Evolutionary conservation across 345 rosid genomes (phyloP), one percentile per base, ranked within the genome.

Genomic region (Psidium guajava): DNA sequence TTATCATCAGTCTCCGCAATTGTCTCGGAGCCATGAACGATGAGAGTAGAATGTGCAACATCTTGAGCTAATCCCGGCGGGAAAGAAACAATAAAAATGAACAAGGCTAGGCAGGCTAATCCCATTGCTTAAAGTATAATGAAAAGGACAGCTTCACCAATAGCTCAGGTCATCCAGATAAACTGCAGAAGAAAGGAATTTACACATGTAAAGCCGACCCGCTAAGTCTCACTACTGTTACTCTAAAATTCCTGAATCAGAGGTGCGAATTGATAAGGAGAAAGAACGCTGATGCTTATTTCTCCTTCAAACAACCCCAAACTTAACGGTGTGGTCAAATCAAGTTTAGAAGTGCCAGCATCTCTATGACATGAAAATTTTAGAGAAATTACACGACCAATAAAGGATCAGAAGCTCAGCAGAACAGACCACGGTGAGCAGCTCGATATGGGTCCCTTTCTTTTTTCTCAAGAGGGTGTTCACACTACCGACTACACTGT

Each of bases 1-100:
- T 94, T 91, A 73, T 95, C 96, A 81, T 97, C 98, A 50, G 92
- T 96, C 86, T 91, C 90, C 10, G 96, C 90, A 83, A 93, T 84
- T 75, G 85, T 84, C 75, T 61, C 81, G 50, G 90, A 88, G 81
- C 96, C 98, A 83, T 96, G 91, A 58, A 97, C 90, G 40, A 87
- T 81, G 28, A 97, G 86, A 28, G 90, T 88, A 44, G 90, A 90
- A 83, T 59, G 88, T 54, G 81, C 87, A 86, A 90, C 88, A 40
- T 92, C 92, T 84, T 88, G 91, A 87, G 94, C 92, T 74, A 88
- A 85, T 82, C 84, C 91, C 54, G 85, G 86, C 88, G 93, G 93
- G 81, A 94, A 83, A 32, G 86, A 90, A 86, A 87, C 87, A 87
- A 92, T 80, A 83, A 92, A 73, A 80, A 91, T 40, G 82, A 92